A percentile compares a stretch with the other conserved stretches of the same genome.
These are phyloP conservation scores for Piper longum DNA, from an alignment of 164 flowering plant genomes.

Conservation along the genomic window DNA sequence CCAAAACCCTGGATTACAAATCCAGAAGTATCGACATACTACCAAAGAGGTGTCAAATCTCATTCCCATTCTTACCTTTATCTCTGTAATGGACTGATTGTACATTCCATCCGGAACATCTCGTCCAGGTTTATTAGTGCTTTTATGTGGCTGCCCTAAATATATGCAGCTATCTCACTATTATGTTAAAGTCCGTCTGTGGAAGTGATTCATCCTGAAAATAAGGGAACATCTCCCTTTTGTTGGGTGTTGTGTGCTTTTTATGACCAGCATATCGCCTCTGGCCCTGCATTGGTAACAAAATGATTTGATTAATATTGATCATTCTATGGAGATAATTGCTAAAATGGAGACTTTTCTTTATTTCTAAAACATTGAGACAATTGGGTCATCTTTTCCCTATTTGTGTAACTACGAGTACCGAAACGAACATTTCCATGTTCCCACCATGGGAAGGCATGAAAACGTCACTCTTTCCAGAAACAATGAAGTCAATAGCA, in stretches of 20 bases:
- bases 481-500: constrained; percentile 79
- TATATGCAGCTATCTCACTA: constrained; percentile 53
- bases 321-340: no score
- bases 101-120: constrained; percentile 95
- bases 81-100: constrained; percentile 14
- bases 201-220: not conserved
- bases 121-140: constrained; percentile 56
- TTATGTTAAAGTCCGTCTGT: not conserved
- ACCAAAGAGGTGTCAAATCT: not conserved
- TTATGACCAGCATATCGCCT: constrained; percentile 93
- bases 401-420: constrained; percentile 8
- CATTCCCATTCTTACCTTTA: not conserved
- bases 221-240: constrained; percentile 15
- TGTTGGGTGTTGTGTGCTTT: constrained; percentile 66
- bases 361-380: no score
- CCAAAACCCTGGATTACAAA: not conserved
- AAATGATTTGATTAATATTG: not conserved
- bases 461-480: constrained; percentile 78
- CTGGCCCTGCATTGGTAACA: constrained; percentile 43
- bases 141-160: constrained; percentile 78
- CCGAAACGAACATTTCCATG: constrained; percentile 98
- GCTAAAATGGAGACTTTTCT: not conserved
- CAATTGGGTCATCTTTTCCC: no score
- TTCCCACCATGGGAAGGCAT: constrained; percentile 99
- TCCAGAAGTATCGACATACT: not conserved